Conservation (phyloP, 106 monocot species). For the Allium cepa region DNA sequence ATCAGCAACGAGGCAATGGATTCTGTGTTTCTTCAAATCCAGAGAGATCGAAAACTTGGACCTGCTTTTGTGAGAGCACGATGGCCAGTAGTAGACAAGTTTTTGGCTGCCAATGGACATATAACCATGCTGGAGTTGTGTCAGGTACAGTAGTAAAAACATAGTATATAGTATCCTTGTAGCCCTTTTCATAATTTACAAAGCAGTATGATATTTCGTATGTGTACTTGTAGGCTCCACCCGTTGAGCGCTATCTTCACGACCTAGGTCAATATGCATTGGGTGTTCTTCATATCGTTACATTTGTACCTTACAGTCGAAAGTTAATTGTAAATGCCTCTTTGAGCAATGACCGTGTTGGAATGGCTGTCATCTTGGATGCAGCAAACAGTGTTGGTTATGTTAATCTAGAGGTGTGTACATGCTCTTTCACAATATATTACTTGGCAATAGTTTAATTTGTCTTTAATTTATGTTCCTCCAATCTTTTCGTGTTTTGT, state of each 20-base stretch:
- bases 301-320: conserved; percentile 70
- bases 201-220: neutral
- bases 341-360: conserved; percentile 87
- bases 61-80: conserved; percentile 76
- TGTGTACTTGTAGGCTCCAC: conserved; percentile 55
- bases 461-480: neutral
- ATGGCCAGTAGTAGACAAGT: conserved; percentile 85
- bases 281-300: conserved; percentile 89
- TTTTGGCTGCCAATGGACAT: conserved; percentile 80
- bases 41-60: conserved; percentile 94
- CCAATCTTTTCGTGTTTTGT: conserved; percentile 2
- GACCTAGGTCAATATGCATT: conserved; percentile 92
- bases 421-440: neutral
- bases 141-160: conserved; percentile 37
- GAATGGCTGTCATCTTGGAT: conserved; percentile 89
- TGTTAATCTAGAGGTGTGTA: conserved; percentile 75
- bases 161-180: neutral
- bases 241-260: conserved; percentile 83
- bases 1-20: conserved; percentile 97
- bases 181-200: neutral
- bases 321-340: conserved; percentile 73
- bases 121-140: conserved; percentile 81
- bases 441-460: neutral
- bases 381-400: conserved; percentile 67
- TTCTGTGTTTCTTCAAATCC: conserved; percentile 73